Conservation (phyloP, 208 protist species). For the Acanthamoeba healyi region DNA sequence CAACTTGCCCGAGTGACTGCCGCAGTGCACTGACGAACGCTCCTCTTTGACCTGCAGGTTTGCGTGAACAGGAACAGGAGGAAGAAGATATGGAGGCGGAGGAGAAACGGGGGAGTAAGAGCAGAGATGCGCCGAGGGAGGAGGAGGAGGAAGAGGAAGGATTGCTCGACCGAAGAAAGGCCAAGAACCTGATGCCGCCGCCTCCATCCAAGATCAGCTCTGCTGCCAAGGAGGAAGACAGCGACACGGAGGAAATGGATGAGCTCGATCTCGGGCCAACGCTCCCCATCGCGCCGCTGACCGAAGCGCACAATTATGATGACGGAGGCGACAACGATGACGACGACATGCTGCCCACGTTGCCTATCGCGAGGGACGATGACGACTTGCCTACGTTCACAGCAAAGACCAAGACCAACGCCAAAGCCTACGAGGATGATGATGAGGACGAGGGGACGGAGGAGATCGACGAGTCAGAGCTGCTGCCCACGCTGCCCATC, state of each 20-base stretch:
- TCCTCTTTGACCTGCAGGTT: too few relatives aligned
- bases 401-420: neutral
- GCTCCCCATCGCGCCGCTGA: neutral
- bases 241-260: constrained; percentile 62
- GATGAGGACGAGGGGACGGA: constrained; percentile 9
- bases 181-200: neutral
- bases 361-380: neutral
- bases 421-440: neutral
- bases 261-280: constrained; percentile 30
- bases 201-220: neutral
- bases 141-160: constrained; percentile 16
- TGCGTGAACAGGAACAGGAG: neutral
- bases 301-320: neutral
- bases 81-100: neutral
- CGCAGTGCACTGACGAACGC: too few relatives aligned
- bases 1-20: neutral
- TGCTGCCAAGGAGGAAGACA: neutral
- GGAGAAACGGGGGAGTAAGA: neutral
- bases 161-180: neutral
- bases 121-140: neutral
- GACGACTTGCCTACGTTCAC: neutral
- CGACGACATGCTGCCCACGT: neutral
- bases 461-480: neutral
- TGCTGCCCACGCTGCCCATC: constrained; percentile 52
- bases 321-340: neutral